Conservation (phyloP, 2,329 filamentous ascomycete genomes). For the Trichoderma hamatum region DNA sequence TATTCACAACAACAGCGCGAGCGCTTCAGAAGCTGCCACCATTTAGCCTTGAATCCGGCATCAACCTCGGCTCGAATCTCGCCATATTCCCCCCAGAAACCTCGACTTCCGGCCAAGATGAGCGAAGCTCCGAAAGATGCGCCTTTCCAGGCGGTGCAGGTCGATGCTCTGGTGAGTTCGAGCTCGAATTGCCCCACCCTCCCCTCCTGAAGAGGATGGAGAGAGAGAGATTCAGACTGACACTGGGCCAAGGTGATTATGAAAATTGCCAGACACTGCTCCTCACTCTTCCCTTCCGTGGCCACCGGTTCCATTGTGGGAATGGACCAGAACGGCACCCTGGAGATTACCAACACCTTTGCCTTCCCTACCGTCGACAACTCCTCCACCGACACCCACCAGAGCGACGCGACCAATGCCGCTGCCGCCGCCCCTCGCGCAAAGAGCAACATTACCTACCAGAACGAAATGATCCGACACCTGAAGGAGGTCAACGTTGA, state of each 20-base stretch:
- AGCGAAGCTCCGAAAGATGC: conserved; percentile 64
- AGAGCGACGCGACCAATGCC: conserved; percentile 72
- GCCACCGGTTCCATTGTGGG: conserved; percentile 91
- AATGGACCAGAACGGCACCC: conserved; percentile 79
- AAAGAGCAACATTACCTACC: conserved; percentile 86
- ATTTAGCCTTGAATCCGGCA: conserved; percentile 34
- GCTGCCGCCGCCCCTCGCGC: conserved; percentile 88
- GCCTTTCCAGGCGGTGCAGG: conserved; percentile 84
- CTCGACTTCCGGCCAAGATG: conserved; percentile 49
- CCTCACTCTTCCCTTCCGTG: conserved; percentile 81
- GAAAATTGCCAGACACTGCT: conserved; percentile 97
- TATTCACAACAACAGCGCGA: conserved; percentile 43
- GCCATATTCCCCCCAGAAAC: not conserved
- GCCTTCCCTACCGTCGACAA: conserved; percentile 88
- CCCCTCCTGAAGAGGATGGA: conserved; percentile 33
- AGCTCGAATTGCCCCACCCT: conserved; percentile 40
- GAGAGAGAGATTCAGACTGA: conserved; percentile 28
- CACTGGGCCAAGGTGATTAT: conserved; percentile 72
- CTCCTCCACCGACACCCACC: conserved; percentile 69
- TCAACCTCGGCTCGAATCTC: conserved; percentile 33
- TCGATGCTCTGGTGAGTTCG: conserved; percentile 83
- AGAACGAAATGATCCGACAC: conserved; percentile 96
- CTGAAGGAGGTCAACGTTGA: conserved; percentile 97
- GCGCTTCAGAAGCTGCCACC: conserved; percentile 24
- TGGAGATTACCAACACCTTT: conserved; percentile 94